Evolutionary conservation across 257 asterid genomes (phyloP), one percentile per base, ranked within the genome.

Genomic region (Echium plantagineum): DNA sequence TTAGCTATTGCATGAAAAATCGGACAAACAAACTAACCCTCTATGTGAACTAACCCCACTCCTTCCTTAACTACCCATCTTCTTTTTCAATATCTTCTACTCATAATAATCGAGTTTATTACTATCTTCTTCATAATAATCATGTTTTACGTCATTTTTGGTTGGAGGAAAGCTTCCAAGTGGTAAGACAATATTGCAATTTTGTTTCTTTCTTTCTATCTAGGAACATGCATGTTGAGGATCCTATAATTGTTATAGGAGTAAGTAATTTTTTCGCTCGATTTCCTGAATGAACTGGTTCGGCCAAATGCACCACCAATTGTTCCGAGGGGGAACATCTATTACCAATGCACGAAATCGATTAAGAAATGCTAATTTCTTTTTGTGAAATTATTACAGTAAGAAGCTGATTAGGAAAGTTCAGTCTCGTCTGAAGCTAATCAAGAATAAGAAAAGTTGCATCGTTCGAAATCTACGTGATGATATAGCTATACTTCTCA

Each of bases 121-220:
- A 12, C 5, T 42, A 42, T 42, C 17, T 42, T 42, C 49, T 42
- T 42, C 17, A 42, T 12, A 10, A 42, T 42, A 2, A 12, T 22
- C 72, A 78, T 86, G 89, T 73, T 89, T 67, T 82, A 73, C 58
- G 16, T 79, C 65, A 68, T 89, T 3, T 84, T 86, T 60, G 90
- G 97, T 12, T 90, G 97, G 95, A 78, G 88, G 78, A 86, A 84
- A 74, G 96, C 94, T 66, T 79, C 94, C 5, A 90, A 20, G 42
- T 24, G 10, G 21, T 53, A 32, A 26, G 3, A 7, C 16, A 28
- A 49, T 26, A 15, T 28, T 15, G 54, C 4, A 21, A 15, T 21
- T 16, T 2, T 1, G 24, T 1, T 35, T 35, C 9, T 35, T 0
- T 3, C 9, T 35, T 13, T 7, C 9, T 13, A 35, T 35, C 12